Base-by-base conservation (phyloP, 2,329 filamentous ascomycete genomes). In the Alternaria viburni region DNA sequence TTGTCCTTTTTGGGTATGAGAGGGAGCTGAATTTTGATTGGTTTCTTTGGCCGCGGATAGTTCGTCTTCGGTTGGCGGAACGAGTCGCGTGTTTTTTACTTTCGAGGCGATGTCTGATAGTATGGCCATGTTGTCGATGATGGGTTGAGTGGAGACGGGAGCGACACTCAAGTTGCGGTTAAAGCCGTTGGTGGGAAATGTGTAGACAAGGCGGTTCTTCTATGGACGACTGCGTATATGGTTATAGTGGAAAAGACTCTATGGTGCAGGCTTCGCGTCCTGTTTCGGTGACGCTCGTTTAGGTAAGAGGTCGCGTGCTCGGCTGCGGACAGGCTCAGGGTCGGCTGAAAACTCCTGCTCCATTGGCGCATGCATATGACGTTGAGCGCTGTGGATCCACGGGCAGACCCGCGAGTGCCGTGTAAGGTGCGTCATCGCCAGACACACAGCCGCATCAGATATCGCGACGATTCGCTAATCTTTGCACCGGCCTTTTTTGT, bases 401-500 rank as follows among this genome's bases (percentile, higher is more conserved):
- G 30, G 49, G 5, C 28, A 15, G 28, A 36, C 32, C 49, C 49
- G 49, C 49, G 21, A 21, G 49, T 36, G 32, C 45, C 52, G 56
- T 57, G 58, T 46, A 57, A 57, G 47, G 43, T 55, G 52, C 58
- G 58, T 61, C 58, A 61, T 61, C 45, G 19, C 25, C 15, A 21
- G 17, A 36, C 32, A 13, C 32, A 13, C 28, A 28, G 10, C 17
- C 8, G 28, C 49, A 23, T 21, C 30, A 36, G 21, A 15, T 36
- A 3, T 23, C 13, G 49, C 28, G 19, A 52, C n/a, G 19, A 11
- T 25, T 25, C 30, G 8, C 7, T 36, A 17, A 21, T 3, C 8
- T 5, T 17, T 52, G 10, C n/a, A 5, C 19, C 1, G 32, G 8
- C 28, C 21, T n/a, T 8, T 15, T 5, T 17, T 36, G 13, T 19